These are phyloP conservation scores for Noccaea caerulescens DNA, from an alignment of 345 rosid species.

Conservation along the genomic window DNA sequence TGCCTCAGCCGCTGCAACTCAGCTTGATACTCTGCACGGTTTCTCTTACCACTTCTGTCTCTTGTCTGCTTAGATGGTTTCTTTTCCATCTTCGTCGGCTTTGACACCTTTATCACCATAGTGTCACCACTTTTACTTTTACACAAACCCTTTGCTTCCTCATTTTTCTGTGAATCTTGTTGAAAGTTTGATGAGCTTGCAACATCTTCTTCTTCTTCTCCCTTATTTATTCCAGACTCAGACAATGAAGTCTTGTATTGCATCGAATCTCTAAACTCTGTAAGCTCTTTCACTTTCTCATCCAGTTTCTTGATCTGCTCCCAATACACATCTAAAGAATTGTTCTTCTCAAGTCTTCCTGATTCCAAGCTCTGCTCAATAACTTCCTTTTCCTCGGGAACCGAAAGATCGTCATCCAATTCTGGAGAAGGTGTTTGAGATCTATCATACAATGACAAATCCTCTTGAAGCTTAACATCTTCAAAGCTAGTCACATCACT, in stretches of 20 bases:
- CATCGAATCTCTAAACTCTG: conserved; percentile 46
- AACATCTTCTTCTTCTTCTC: conserved; percentile 33
- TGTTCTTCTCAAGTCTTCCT: conserved; percentile 15
- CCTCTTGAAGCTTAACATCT: conserved; percentile 53
- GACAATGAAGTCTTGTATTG: conserved; percentile 32
- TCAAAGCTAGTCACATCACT: conserved; percentile 53
- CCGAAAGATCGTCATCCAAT: conserved; percentile 23
- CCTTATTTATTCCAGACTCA: conserved; percentile 37
- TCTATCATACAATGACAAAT: conserved; percentile 36
- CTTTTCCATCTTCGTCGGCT: conserved; percentile 42
- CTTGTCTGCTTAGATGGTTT: conserved; percentile 44
- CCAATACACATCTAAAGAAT: conserved; percentile 54
- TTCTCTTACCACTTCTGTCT: conserved; percentile 42
- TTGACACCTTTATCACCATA: conserved; percentile 42
- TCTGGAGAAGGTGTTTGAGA: conserved; percentile 30
- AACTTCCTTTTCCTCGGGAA: conserved; percentile 41
- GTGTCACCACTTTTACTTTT: conserved; percentile 14
- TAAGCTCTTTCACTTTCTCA: conserved; percentile 54
- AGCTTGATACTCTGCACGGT: conserved; percentile 44
- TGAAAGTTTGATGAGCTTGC: conserved; percentile 51
- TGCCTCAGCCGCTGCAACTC: conserved; percentile 25
- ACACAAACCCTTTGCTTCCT: conserved; percentile 34
- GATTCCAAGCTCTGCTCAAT: conserved; percentile 39
- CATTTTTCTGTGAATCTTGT: conserved; percentile 58
- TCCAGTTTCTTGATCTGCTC: conserved; percentile 67